These are phyloP conservation scores for Neopestalotiopsis clavispora DNA, from an alignment of 2,329 filamentous ascomycete genomes.

Conservation along the genomic window DNA sequence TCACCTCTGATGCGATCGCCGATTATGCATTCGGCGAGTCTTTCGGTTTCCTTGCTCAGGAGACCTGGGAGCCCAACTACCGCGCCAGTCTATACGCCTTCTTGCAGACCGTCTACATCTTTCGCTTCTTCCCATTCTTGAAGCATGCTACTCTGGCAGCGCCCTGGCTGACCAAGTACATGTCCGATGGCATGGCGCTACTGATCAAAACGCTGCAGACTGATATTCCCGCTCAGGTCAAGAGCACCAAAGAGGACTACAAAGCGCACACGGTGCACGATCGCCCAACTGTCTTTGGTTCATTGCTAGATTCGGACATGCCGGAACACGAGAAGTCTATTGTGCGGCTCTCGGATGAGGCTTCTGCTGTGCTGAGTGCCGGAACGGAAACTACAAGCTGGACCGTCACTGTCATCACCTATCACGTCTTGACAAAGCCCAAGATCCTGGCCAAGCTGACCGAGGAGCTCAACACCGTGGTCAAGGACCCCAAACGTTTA, in stretches of 20 bases:
- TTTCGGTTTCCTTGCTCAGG: constrained; percentile 38
- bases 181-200: constrained; percentile 26
- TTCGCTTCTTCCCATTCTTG: constrained; percentile 32
- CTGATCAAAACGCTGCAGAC: constrained; percentile 25
- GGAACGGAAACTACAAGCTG: constrained; percentile 38
- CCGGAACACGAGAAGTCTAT: constrained; percentile 22
- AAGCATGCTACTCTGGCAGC: constrained; percentile 20
- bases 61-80: constrained; percentile 43
- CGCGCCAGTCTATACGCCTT: constrained; percentile 24
- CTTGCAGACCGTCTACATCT: constrained; percentile 27
- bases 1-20: constrained; percentile 44
- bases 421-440: constrained; percentile 39
- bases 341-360: constrained; percentile 25
- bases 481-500: constrained; percentile 31
- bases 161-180: constrained; percentile 24
- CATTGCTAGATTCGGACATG: constrained; percentile 24
- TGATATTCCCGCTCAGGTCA: constrained; percentile 22
- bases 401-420: constrained; percentile 40
- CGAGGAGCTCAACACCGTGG: constrained; percentile 32
- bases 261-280: constrained; percentile 21
- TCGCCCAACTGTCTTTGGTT: constrained; percentile 27
- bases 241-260: constrained; percentile 20
- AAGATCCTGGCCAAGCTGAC: constrained; percentile 33
- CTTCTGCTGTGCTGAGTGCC: constrained; percentile 30
- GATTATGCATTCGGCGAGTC: constrained; percentile 43